phyloP scores from a whole-genome alignment of 768 basidiomycete species.

The Fibroporia radiculosa region DNA sequence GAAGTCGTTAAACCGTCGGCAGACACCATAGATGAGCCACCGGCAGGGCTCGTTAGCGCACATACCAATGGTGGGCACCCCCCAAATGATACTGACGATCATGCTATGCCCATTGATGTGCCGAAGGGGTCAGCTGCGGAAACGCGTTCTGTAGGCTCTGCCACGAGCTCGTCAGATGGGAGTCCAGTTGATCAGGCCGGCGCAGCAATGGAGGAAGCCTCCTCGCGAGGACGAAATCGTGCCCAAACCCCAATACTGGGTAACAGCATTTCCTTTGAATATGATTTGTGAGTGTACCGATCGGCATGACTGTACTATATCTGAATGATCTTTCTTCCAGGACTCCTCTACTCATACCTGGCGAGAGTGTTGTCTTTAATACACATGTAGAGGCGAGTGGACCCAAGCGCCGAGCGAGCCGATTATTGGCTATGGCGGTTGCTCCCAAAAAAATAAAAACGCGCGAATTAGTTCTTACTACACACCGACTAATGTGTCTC shows the following conservation, averaged over 20 bases:
- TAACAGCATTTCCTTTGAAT: conserved; percentile 28
- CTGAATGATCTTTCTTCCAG: conserved; percentile 15
- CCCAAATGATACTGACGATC: conserved; percentile 10
- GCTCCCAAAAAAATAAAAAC: conserved; percentile 42
- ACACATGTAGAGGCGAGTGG: conserved; percentile 48
- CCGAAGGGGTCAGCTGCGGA: conserved; percentile 14
- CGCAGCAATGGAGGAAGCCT: conserved; percentile 26
- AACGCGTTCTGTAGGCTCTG: conserved; percentile 30
- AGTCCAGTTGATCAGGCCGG: conserved; percentile 34
- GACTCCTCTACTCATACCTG: conserved; percentile 31
- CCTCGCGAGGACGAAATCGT: conserved; percentile 45
- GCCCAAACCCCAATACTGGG: conserved; percentile 48
- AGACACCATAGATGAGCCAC: not conserved
- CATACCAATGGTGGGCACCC: conserved; percentile 10
- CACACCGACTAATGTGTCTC: conserved; percentile 47
- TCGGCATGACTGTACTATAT: not conserved
- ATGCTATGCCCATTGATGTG: conserved; percentile 20
- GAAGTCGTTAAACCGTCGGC: not conserved
- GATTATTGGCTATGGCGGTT: conserved; percentile 43
- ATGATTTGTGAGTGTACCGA: conserved; percentile 36
- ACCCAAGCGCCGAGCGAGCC: conserved; percentile 49
- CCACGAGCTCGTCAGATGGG: conserved; percentile 42
- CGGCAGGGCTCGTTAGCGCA: conserved; percentile 4
- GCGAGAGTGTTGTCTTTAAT: conserved; percentile 42
- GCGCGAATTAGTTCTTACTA: conserved; percentile 50